phyloP scores from a whole-genome alignment of 1,284 basidiomycete species.

The Coniophora puteana region DNA sequence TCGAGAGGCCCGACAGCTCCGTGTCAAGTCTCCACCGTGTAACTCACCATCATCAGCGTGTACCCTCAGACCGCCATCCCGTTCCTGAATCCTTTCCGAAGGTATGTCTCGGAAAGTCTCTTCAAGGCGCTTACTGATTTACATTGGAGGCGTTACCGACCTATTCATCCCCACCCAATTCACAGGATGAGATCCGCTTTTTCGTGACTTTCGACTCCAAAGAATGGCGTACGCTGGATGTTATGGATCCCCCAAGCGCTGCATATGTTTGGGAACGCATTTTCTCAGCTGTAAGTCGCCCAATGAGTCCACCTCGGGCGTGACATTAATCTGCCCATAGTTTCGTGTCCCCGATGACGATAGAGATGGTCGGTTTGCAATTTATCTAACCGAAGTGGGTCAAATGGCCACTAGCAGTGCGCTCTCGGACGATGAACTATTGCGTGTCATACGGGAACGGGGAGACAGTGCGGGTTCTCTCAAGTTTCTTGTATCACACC shows the following conservation, averaged over 20 bases:
- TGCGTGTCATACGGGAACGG: conserved; percentile 65
- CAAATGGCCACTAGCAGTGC: conserved; percentile 70
- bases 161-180: too few relatives aligned
- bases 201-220: conserved; percentile 84
- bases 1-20: conserved; percentile 21
- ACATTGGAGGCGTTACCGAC: too few relatives aligned
- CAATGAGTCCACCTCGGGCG: conserved; percentile 4
- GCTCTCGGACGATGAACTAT: conserved; percentile 63
- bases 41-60: too few relatives aligned
- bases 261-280: conserved; percentile 82
- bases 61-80: too few relatives aligned
- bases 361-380: conserved; percentile 61
- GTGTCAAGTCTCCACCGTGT: too few relatives aligned
- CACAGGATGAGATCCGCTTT: conserved; percentile 48
- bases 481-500: conserved; percentile 76
- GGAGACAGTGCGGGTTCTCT: conserved; percentile 76
- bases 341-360: conserved; percentile 84
- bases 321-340: conserved; percentile 34
- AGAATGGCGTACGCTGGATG: conserved; percentile 74
- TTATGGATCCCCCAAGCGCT: conserved; percentile 65
- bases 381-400: conserved; percentile 85
- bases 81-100: too few relatives aligned
- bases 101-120: too few relatives aligned
- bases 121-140: too few relatives aligned
- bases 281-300: conserved; percentile 74